Base-by-base conservation (phyloP, 768 basidiomycete genomes). In the Daedaleopsis nitida region DNA sequence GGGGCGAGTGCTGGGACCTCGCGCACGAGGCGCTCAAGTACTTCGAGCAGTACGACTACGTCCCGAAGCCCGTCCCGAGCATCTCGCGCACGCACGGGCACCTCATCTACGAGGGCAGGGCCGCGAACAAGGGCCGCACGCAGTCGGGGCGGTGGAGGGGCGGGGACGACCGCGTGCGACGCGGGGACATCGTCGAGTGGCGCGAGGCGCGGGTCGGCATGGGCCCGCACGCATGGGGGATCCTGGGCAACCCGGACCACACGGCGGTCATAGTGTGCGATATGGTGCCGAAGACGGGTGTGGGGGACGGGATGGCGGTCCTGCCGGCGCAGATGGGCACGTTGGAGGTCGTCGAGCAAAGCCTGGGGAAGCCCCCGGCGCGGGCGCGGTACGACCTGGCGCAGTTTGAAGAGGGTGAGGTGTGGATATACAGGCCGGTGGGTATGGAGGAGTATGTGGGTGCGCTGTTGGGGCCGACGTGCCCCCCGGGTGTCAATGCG, bases 111-210 rank as follows among this genome's bases (percentile, higher is more conserved):
- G 75, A 73, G 61, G 82, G 74, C 43, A 70, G 65, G 61, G 81
- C 74, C 23, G 70, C 62, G 52, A 68, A 69, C n/a, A 66, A 69
- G 55, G 76, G 75, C 8, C 51, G 55, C 21, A 47, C 45, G 37
- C 75, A 73, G 69, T 67, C 67, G 4, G 81, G 80, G 37, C 68
- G 76, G 37, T 84, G 83, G 83, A 68, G 81, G 9, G 82, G 82
- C 5, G 83, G 81, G 1, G 84, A 86, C 65, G 77, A 78, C 57
- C 75, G 78, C 21, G 74, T 85, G 8, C 73, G 84, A 17, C 68
- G 81, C 48, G 84, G 85, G 9, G 84, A 86, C 58, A 80, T 86
- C 51, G 78, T 82, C 37, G 80, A 85, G 63, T 85, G 83, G 83
- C 69, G 78, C 34, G 70, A 59, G 57, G 83, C 76, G 51, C 72